phyloP scores from a whole-genome alignment of 1,284 basidiomycete genomes.

The Anthracocystis walkeri region DNA sequence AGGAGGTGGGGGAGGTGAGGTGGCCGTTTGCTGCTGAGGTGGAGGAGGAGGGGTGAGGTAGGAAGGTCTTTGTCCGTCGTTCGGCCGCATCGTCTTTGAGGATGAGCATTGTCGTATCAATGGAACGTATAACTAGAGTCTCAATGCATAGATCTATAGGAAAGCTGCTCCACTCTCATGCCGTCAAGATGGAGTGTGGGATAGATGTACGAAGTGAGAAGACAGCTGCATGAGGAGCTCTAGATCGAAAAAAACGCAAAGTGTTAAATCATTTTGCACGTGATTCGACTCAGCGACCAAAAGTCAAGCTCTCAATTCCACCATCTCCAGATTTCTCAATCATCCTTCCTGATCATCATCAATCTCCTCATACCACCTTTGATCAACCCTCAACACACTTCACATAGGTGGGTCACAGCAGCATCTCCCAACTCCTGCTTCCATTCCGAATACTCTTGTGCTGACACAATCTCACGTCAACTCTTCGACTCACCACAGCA shows the following conservation, averaged over 20 bases:
- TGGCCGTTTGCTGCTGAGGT: conserved; percentile 45
- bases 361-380: background rate
- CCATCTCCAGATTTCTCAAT: conserved; percentile 21
- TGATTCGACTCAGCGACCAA: conserved; percentile 10
- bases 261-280: background rate
- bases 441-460: background rate
- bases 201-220: background rate
- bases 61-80: background rate
- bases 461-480: conserved; percentile 1
- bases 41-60: conserved; percentile 16
- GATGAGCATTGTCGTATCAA: too few species aligned
- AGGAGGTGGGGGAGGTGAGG: conserved; percentile 25
- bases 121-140: background rate
- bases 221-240: background rate
- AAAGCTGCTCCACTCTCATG: background rate
- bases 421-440: background rate
- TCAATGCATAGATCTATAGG: background rate
- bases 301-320: conserved; percentile 15
- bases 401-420: conserved; percentile 19
- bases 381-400: conserved; percentile 2
- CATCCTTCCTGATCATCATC: conserved; percentile 15
- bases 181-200: background rate
- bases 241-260: background rate
- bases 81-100: too few species aligned
- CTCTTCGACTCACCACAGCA: background rate